Conservation (phyloP, 2,329 filamentous ascomycete genomes). For the Ophiostoma sp. region DNA sequence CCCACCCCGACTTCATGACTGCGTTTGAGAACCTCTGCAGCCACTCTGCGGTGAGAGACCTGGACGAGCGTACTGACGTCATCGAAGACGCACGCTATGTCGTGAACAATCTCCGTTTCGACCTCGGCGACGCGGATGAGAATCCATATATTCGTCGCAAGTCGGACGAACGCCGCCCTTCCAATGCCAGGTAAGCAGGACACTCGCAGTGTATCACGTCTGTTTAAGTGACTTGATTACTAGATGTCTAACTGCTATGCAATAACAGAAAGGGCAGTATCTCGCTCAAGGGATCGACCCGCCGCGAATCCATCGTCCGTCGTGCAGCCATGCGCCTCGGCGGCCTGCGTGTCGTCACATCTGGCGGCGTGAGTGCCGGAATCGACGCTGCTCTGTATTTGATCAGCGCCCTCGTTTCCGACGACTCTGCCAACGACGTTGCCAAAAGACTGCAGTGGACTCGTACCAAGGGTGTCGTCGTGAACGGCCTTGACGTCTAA, state of each 20-base stretch:
- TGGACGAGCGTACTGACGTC: conserved; percentile 73
- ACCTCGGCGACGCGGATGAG: conserved; percentile 73
- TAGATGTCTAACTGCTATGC: not conserved
- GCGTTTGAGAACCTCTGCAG: conserved; percentile 77
- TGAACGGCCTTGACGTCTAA: conserved; percentile 72
- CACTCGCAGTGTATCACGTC: no score
- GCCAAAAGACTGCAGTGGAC: conserved; percentile 71
- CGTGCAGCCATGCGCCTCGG: conserved; percentile 69
- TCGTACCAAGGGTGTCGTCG: conserved; percentile 80
- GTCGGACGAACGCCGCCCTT: conserved; percentile 59
- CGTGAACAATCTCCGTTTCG: conserved; percentile 86
- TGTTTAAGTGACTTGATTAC: no score
- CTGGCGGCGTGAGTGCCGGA: conserved; percentile 71
- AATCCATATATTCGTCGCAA: conserved; percentile 78
- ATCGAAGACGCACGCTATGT: conserved; percentile 77
- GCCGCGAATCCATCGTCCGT: conserved; percentile 74
- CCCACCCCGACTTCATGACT: conserved; percentile 73
- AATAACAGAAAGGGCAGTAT: conserved; percentile 68
- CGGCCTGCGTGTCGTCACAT: conserved; percentile 68
- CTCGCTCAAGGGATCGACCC: conserved; percentile 68
- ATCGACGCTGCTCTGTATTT: conserved; percentile 81
- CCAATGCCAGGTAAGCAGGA: conserved; percentile 50
- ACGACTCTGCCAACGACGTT: conserved; percentile 69
- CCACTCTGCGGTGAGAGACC: conserved; percentile 62
- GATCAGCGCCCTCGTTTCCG: conserved; percentile 73